Base-by-base conservation (phyloP, 169 alveolate genomes). In the Besnoitia besnoiti region DNA sequence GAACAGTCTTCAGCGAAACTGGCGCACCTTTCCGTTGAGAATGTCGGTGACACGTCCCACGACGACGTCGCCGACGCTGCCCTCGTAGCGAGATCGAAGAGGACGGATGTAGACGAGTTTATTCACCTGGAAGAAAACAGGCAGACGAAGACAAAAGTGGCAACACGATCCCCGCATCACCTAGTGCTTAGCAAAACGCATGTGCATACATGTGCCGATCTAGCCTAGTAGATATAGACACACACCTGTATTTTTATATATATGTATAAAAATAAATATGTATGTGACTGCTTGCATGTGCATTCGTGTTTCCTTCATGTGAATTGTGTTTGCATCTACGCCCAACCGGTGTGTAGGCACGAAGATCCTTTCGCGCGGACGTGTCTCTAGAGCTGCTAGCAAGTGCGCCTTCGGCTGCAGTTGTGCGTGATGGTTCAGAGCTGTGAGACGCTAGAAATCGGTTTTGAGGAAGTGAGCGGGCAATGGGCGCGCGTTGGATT, bases 11-110 rank as follows among this genome's bases (percentile, higher is more conserved):
- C n/a, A n/a, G n/a, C n/a, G n/a, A n/a, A n/a, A n/a, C n/a, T n/a
- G n/a, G n/a, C n/a, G 33, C 90, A 91, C 94, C 67, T 84, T 84
- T 42, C 92, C 92, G 46, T 85, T 91, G 42, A 44, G 47, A 37
- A 94, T 94, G 39, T 95, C 96, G 14, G 85, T 91, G 51, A 95
- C 95, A 14, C 96, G 90, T 67, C 96, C 96, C 59, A 95, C 96
- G n/a, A 95, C 96, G 47, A 95, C 93, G 85, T 95, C 96, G 21
- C 96, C 96, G 27, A 93, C 96, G 80, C 92, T 93, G 42, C 94
- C 96, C 80, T 46, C 77, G 35, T 95, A 95, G 77, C 96, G 94
- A 35, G 95, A 92, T 79, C 94, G 93, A 55, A 95, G 82, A 30
- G 96, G 94, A 27, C 93, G 85, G 35, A 95, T 92, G 91, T 95